Conservation (phyloP, 83 land plant genomes). For the Thuja plicata region DNA sequence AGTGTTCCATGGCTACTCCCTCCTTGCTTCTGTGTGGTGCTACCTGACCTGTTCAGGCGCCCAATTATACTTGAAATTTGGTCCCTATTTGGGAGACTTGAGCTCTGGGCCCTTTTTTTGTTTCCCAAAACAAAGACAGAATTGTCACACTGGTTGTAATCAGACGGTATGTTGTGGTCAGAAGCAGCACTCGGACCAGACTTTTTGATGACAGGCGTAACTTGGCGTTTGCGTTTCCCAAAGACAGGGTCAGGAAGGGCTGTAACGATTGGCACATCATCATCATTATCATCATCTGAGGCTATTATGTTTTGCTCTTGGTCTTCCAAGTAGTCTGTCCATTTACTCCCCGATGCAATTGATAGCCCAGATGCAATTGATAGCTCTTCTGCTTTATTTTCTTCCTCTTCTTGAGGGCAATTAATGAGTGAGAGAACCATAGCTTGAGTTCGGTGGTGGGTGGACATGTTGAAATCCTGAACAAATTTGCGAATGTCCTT, state of each 20-base stretch:
- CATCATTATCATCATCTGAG: conserved; percentile 1
- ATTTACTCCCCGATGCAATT: conserved; percentile 25
- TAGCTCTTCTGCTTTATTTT: neutral
- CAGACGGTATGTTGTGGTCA: neutral
- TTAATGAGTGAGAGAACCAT: neutral
- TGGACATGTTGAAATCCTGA: conserved; percentile 64
- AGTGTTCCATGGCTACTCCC: neutral
- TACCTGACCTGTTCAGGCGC: neutral
- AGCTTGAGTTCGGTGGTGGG: conserved; percentile 7
- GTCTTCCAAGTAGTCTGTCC: conserved; percentile 48
- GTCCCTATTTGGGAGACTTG: neutral
- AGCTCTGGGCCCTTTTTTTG: neutral
- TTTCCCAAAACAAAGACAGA: neutral
- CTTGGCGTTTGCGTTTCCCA: neutral
- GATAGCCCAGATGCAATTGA: neutral
- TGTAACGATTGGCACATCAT: neutral
- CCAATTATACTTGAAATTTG: neutral
- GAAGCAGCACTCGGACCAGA: neutral
- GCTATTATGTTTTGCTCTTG: neutral
- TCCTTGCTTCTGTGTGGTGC: neutral
- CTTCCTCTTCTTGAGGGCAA: neutral
- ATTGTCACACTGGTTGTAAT: neutral
- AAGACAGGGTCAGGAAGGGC: neutral
- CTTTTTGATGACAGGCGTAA: neutral
- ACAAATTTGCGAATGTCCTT: conserved; percentile 64